phyloP scores from a whole-genome alignment of 202 grass and related monocot species.

The Bolboschoenoplectus hybrid region DNA sequence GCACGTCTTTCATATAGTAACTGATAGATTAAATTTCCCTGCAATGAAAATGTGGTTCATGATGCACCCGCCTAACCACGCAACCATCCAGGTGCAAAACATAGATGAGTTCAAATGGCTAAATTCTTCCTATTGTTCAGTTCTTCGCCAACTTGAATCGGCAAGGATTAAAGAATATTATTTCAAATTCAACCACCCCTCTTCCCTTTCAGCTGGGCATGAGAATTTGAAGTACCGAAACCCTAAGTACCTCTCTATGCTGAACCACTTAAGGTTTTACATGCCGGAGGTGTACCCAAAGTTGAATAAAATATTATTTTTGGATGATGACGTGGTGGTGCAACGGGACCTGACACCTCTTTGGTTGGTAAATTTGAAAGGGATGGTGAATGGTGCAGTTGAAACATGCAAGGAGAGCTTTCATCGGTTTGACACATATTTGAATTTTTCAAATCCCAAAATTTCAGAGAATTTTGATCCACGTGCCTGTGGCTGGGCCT shows the following conservation, averaged over 20 bases:
- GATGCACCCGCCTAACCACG: slow-evolving; percentile 55
- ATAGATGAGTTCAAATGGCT: slow-evolving; percentile 98
- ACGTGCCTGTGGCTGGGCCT: slow-evolving; percentile 93
- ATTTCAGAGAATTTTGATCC: slow-evolving; percentile 90
- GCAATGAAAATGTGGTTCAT: slow-evolving; percentile 98
- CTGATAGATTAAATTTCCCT: slow-evolving; percentile 89
- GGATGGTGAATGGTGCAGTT: slow-evolving; percentile 96
- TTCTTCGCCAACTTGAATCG: slow-evolving; percentile 93
- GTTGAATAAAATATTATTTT: slow-evolving; percentile 93
- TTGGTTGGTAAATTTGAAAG: slow-evolving; percentile 80
- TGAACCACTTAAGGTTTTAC: slow-evolving; percentile 96
- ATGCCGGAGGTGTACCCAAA: slow-evolving; percentile 97
- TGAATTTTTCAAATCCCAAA: slow-evolving; percentile 88
- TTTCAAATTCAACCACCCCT: slow-evolving; percentile 90
- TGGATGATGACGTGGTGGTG: slow-evolving; percentile 92
- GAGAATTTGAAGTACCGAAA: slow-evolving; percentile 97
- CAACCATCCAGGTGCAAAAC: slow-evolving; percentile 77
- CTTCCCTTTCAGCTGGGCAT: slow-evolving; percentile 80
- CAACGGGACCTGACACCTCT: slow-evolving; percentile 87
- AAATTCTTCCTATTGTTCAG: slow-evolving; percentile 91
- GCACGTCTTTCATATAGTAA: slow-evolving; percentile 95
- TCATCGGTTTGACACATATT: slow-evolving; percentile 93
- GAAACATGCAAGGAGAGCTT: slow-evolving; percentile 99
- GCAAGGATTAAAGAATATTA: slow-evolving; percentile 91
- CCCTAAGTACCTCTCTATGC: slow-evolving; percentile 95